Percentiles rank a stretch among this genome's conserved stretches.
phyloP scores from a whole-genome alignment of 1,284 basidiomycete species.

The Coniophora puteana region DNA sequence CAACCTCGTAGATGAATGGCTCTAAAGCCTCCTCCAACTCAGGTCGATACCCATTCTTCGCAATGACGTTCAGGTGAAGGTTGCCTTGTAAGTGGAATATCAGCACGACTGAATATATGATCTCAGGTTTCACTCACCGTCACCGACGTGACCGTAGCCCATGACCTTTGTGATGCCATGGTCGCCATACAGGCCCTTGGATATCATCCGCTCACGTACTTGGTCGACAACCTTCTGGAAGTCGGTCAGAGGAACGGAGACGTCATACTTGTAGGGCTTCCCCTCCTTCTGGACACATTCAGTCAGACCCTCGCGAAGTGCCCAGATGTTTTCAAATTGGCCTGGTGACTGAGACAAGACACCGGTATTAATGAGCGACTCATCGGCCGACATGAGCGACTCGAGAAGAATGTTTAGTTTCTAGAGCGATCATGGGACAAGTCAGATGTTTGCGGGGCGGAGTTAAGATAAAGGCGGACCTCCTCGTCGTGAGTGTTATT shows the following conservation, averaged over 20 bases:
- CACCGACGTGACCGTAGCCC: slow-evolving; percentile 96
- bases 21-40: slow-evolving; percentile 89
- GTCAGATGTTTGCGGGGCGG: slow-evolving; percentile 2
- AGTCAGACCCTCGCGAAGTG: slow-evolving; percentile 90
- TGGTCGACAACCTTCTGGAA: slow-evolving; percentile 91
- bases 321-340: slow-evolving; percentile 91
- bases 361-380: slow-evolving; percentile 83
- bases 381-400: slow-evolving; percentile 70
- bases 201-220: slow-evolving; percentile 71
- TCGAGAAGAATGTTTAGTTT: slow-evolving; percentile 88
- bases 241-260: slow-evolving; percentile 84
- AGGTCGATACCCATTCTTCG: slow-evolving; percentile 69
- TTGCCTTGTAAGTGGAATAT: slow-evolving; percentile 57
- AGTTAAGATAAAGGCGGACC: slow-evolving; percentile 48
- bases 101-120: slow-evolving; percentile 3
- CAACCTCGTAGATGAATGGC: slow-evolving; percentile 94
- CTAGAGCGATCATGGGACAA: slow-evolving; percentile 35
- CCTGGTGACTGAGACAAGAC: slow-evolving; percentile 91
- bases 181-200: slow-evolving; percentile 71
- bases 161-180: slow-evolving; percentile 79
- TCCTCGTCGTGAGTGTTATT: slow-evolving; percentile 94
- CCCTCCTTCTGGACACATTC: slow-evolving; percentile 95
- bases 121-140: slow-evolving; percentile 55
- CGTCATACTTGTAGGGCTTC: slow-evolving; percentile 97
- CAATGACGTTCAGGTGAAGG: slow-evolving; percentile 93